Conservation (phyloP, 75 land plant species). For the Pseudotsuga menziesii region DNA sequence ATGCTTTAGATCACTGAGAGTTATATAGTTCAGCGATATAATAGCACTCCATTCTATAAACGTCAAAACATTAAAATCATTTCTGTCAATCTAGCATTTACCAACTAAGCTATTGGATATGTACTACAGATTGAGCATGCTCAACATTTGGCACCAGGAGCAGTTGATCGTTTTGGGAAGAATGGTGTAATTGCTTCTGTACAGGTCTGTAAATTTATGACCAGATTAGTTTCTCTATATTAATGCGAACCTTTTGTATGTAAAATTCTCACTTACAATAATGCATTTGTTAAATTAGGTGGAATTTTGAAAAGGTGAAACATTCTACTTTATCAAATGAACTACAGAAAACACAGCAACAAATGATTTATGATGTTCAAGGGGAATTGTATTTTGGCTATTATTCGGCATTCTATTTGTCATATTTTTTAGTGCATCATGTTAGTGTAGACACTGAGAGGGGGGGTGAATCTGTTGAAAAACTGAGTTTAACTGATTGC, state of each 20-base stretch:
- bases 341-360: not conserved
- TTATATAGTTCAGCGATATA: not conserved
- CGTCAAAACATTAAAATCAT: not conserved
- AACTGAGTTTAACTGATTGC: too few relatives aligned
- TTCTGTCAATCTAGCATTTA: not conserved
- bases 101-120: not conserved
- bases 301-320: not conserved
- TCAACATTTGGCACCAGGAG: conserved; percentile 65
- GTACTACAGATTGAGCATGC: conserved; percentile 83
- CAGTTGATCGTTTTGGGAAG: conserved; percentile 50
- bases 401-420: too few relatives aligned
- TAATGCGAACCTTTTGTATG: not conserved
- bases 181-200: conserved; percentile 70
- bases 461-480: too few relatives aligned
- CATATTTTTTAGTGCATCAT: too few relatives aligned
- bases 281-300: not conserved
- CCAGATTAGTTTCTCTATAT: not conserved
- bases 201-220: conserved; percentile 45
- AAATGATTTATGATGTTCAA: too few relatives aligned
- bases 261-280: not conserved
- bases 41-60: not conserved
- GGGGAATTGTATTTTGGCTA: too few relatives aligned
- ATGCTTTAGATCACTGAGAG: not conserved
- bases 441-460: too few relatives aligned
- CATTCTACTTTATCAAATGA: not conserved